Conservation (phyloP, 805 yeast genomes). For the Wickerhamiella australiensis region DNA sequence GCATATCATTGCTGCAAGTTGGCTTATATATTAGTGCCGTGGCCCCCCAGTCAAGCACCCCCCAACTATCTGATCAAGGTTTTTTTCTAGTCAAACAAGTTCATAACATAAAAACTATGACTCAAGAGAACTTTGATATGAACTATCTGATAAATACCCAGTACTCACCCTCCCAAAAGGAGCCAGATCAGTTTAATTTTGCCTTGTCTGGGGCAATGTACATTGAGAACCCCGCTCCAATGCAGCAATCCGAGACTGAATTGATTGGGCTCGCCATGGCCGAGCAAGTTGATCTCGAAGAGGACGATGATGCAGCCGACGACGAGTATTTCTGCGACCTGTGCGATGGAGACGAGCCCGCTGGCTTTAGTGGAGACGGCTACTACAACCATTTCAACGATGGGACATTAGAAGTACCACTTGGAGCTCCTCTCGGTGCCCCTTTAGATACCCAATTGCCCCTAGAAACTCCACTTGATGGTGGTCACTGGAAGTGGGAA, state of each 20-base stretch:
- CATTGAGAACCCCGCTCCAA: not conserved
- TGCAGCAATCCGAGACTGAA: not conserved
- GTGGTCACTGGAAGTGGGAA: not conserved
- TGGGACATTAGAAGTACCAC: no score
- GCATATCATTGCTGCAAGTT: not conserved
- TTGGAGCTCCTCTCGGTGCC: no score
- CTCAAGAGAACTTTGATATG: not conserved
- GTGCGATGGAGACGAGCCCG: not conserved
- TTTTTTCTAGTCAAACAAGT: no score
- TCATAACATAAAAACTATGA: not conserved
- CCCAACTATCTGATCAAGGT: not conserved
- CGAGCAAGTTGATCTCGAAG: constrained; percentile 1
- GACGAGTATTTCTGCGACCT: constrained; percentile 4
- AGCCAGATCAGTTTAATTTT: not conserved
- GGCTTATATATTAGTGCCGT: not conserved
- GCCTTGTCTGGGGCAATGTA: not conserved
- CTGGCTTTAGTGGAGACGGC: not conserved
- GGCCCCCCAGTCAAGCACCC: not conserved
- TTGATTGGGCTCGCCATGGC: not conserved
- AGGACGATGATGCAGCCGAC: constrained; percentile 7
- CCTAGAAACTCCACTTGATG: no score
- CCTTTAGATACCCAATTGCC: no score
- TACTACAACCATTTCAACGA: not conserved
- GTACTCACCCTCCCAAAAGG: not conserved
- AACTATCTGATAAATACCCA: not conserved